These are phyloP conservation scores for Tubosaeta brunneosetosa DNA, from an alignment of 768 basidiomycete genomes.

Conservation along the genomic window DNA sequence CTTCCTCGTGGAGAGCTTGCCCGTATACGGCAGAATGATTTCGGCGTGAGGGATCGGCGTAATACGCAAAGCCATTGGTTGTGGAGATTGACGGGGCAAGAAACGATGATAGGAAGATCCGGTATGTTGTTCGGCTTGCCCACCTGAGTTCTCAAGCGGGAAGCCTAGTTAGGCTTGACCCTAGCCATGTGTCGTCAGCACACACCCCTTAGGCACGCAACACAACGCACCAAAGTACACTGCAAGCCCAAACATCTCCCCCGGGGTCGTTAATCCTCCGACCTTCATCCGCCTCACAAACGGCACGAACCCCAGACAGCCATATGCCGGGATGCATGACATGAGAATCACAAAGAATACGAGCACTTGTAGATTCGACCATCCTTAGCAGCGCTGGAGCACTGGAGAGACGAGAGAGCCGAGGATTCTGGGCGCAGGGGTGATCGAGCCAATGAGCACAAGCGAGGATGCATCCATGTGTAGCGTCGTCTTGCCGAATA, in stretches of 20 bases:
- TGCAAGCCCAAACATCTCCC: too few species aligned
- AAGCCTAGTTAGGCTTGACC: too few species aligned
- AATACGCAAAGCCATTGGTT: slow-evolving; percentile 1
- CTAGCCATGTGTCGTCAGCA: too few species aligned
- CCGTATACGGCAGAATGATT: slow-evolving; percentile 4
- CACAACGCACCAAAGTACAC: too few species aligned
- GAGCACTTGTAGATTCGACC: slow-evolving; percentile 67
- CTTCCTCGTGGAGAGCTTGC: background rate
- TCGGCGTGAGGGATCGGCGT: background rate
- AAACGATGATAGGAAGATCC: background rate
- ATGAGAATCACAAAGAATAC: slow-evolving; percentile 60
- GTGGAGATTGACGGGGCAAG: background rate
- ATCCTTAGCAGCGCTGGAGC: slow-evolving; percentile 59
- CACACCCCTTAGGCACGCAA: too few species aligned
- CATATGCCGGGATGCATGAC: slow-evolving; percentile 69
- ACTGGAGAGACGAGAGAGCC: slow-evolving; percentile 81
- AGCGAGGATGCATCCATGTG: background rate
- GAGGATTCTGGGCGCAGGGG: slow-evolving; percentile 66
- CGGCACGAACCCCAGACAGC: slow-evolving; percentile 72
- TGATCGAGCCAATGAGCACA: slow-evolving; percentile 62
- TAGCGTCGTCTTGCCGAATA: too few species aligned
- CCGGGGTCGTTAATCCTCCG: too few species aligned
- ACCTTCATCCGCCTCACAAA: slow-evolving; percentile 47
- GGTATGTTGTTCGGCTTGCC: background rate
- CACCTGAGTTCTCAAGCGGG: too few species aligned